Evolutionary conservation across 257 asterid genomes (phyloP).

Genomic region (Verbascum thapsus): DNA sequence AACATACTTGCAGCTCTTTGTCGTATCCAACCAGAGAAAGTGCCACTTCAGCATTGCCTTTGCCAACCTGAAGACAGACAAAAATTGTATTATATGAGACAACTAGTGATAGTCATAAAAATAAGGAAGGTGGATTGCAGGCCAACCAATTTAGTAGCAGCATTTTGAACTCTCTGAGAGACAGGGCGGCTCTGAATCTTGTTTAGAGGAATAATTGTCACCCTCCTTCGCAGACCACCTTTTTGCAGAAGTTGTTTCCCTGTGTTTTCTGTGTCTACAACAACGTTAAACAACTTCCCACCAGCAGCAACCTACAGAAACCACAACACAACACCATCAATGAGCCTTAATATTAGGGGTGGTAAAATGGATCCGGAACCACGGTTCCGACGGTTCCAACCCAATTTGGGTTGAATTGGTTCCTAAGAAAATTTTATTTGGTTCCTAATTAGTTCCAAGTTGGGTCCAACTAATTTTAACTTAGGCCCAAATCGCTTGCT

Average conservation of each 20-base stretch:
- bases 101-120: conserved; percentile 13
- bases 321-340: conserved; percentile 29
- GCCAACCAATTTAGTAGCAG: conserved; percentile 80
- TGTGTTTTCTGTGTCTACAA: conserved; percentile 89
- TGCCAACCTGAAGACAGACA: conserved; percentile 69
- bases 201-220: conserved; percentile 91
- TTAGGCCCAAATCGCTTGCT: too few species aligned
- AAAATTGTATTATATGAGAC: conserved; percentile 14
- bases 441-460: too few species aligned
- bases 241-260: conserved; percentile 86
- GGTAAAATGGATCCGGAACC: too few species aligned
- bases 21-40: conserved; percentile 91
- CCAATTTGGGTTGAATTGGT: too few species aligned
- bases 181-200: conserved; percentile 78
- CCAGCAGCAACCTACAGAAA: conserved; percentile 91
- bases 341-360: conserved; percentile 13
- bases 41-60: conserved; percentile 96
- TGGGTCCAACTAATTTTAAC: too few species aligned
- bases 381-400: too few species aligned
- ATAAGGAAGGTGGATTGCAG: conserved; percentile 21
- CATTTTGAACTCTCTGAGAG: conserved; percentile 56
- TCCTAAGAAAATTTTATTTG: too few species aligned
- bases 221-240: conserved; percentile 86
- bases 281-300: conserved; percentile 86
- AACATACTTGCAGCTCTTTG: conserved; percentile 74